Evolutionary conservation across 352 stramenopile species (phyloP), one percentile per base, ranked within the genome.

Genomic region (Phytopythium boreale): DNA sequence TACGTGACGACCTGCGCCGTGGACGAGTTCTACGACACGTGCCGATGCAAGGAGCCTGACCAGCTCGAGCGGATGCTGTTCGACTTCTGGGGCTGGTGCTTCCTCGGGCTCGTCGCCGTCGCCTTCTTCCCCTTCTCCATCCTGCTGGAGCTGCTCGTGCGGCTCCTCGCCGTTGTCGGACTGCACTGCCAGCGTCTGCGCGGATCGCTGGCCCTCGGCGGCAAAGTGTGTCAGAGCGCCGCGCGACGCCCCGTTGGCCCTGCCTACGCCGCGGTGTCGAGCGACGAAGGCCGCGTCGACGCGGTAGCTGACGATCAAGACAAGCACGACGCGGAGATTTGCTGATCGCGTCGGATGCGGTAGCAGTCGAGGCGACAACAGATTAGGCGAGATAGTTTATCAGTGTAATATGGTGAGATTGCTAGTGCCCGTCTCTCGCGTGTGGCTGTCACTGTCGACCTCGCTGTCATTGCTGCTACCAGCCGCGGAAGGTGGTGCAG

Each of bases 1-100:
- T 90, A 79, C 69, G 77, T 75, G 15, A 90, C 89, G 60, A 80
- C 89, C 60, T 92, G 83, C 60, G 87, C 85, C 71, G 88, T 77
- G 41, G 89, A 79, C 58, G 85, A 88, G 50, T 90, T 88, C 67
- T 82, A 69, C 14, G 70, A 88, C 65, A 64, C 62, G 15, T 92
- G 83, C 70, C 77, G 88, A 44, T 92, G 83, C 62, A 60, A 49
- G 55, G 29, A 60, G 50, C 24, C 52, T 10, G 56, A 74, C 20
- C 62, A 75, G 24, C 52, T 77, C 46, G 51, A 76, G 4, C 41
- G 52, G 1, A 63, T 76, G 9, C 34, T 60, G 29, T 29, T 60
- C n/a, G 55, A 36, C 55, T 60, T 47, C 15, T 60, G 55, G 55
- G 24, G 26, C n/a, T 60, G 55, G 55, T 20, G 29, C 34, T 17